Evolutionary conservation across 2,329 filamentous ascomycete species (phyloP), one percentile per base, ranked within the genome.

Genomic region (Thermothelomyces thermophilus): DNA sequence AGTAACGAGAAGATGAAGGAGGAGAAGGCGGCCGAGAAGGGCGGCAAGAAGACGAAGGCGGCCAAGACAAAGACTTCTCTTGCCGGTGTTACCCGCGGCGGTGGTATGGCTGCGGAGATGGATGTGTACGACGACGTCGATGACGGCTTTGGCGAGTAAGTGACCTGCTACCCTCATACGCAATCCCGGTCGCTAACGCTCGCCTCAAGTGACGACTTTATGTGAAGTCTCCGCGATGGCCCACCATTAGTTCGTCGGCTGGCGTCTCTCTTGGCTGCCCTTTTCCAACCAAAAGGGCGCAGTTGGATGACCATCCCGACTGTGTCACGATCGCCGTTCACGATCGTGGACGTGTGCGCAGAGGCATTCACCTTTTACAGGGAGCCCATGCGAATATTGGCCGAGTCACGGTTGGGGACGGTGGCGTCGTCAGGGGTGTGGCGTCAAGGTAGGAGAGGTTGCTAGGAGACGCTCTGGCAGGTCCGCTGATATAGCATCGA

Each of bases 1-100:
- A 80, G 88, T 66, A 98, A 98, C 67, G 93, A 97, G 80, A 96
- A 95, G 79, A 85, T 97, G 85, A 94, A 90, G 75, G 90, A 96
- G 69, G 93, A 98, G 79, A 96, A 97, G 79, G 83, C 85, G 3
- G 82, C 87, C 3, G 89, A 95, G 58, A 96, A 95, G 77, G 84
- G 87, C 48, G 87, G 85, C 63, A 98, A 97, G 86, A 98, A 97
- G 82, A 83, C 77, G 61, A 97, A 97, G 80, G 90, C 90, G 4
- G 86, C 88, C 55, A 97, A 97, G 82, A 95, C 86, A 34, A 98
- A 98, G 82, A 82, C 87, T 16, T 84, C 82, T 6, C 74, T 97
- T 43, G 86, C 87, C 48, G 59, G 60, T 13, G 82, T 86, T 52
- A 72, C 70, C 63, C 72, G 84, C 64, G 69, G 75, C 22, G 69